These are phyloP conservation scores for Penicillium brevicompactum DNA, from an alignment of 2,329 filamentous ascomycete species.

Conservation along the genomic window DNA sequence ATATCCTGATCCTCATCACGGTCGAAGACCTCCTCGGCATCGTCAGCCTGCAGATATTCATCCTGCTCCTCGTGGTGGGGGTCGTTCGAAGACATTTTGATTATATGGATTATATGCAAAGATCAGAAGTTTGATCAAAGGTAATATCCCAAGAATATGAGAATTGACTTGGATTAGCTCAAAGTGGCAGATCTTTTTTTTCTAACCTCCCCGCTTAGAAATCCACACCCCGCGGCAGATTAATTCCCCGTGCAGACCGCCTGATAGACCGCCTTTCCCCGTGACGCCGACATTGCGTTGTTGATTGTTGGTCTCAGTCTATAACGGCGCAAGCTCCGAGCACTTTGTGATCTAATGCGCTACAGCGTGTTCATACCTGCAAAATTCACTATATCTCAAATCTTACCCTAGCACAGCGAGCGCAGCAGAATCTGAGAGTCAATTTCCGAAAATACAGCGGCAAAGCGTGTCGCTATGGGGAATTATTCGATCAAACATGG, in stretches of 20 bases:
- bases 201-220: conserved; percentile 27
- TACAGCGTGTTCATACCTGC: no score
- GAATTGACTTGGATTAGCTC: no score
- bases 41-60: conserved; percentile 73
- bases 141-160: not conserved
- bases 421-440: no score
- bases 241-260: not conserved
- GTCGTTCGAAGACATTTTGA: conserved; percentile 39
- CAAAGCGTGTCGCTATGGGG: no score
- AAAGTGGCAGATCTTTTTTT: conserved; percentile 17
- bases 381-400: no score
- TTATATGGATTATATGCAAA: not conserved
- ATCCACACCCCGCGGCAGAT: conserved; percentile 24
- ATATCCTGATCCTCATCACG: conserved; percentile 72
- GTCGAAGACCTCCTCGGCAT: conserved; percentile 75
- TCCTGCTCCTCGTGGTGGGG: conserved; percentile 59
- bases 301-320: no score
- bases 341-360: no score
- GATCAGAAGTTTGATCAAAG: not conserved
- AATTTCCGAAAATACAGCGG: no score
- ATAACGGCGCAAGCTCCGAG: no score
- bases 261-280: conserved; percentile 1
- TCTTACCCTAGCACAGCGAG: no score
- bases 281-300: not conserved
- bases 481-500: not conserved